These are phyloP conservation scores for Erucastrum elatum DNA, from an alignment of 345 rosid species.

Conservation along the genomic window DNA sequence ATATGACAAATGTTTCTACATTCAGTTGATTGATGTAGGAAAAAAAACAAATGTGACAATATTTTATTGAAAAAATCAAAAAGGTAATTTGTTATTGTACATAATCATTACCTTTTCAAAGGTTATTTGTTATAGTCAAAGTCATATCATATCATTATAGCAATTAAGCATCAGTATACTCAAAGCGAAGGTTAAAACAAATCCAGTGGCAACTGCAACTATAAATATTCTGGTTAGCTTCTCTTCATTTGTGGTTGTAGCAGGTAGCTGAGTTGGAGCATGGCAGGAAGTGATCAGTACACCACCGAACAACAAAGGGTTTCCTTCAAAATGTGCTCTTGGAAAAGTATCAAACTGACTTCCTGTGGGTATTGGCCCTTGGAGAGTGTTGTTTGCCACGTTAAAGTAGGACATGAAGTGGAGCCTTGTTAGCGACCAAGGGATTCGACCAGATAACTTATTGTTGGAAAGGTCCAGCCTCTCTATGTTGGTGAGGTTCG, in stretches of 20 bases:
- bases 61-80: neutral
- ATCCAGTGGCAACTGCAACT: neutral
- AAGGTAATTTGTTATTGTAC: neutral
- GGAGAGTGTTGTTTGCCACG: slow-evolving; percentile 64
- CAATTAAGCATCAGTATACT: neutral
- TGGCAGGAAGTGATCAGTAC: slow-evolving; percentile 49
- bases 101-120: neutral
- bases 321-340: slow-evolving; percentile 60
- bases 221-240: neutral
- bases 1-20: slow-evolving; percentile 34
- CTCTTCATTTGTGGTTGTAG: neutral
- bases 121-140: neutral
- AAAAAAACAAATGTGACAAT: slow-evolving; percentile 4
- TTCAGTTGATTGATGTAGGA: slow-evolving; percentile 31
- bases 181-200: neutral
- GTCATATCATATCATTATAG: neutral
- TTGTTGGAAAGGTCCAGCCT: slow-evolving; percentile 65
- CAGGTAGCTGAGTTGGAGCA: neutral
- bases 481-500: slow-evolving; percentile 66
- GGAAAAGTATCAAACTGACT: slow-evolving; percentile 80
- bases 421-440: slow-evolving; percentile 57
- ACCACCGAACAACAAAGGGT: slow-evolving; percentile 62
- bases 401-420: slow-evolving; percentile 74
- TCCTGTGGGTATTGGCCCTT: slow-evolving; percentile 73
- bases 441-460: slow-evolving; percentile 60